phyloP scores from a whole-genome alignment of 495 filamentous ascomycete genomes.

The Trichoderma gamsii region DNA sequence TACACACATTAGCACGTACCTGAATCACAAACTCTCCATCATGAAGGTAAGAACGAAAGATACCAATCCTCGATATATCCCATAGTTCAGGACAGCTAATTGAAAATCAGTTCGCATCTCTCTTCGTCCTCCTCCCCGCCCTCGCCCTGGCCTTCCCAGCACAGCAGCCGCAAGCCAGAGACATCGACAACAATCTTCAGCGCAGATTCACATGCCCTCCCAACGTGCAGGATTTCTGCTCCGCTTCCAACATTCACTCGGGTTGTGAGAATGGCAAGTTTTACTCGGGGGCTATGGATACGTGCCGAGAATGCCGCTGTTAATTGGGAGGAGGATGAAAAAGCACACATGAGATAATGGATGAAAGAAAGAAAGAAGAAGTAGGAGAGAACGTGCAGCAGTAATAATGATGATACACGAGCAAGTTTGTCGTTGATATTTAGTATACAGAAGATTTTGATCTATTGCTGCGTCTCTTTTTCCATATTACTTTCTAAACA shows the following conservation, averaged over 20 bases:
- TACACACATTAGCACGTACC: not conserved
- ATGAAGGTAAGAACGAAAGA: not conserved
- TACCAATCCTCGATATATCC: too few species aligned
- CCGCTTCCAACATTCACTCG: slow-evolving; percentile 6
- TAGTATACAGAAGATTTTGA: too few species aligned
- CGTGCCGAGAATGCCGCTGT: not conserved
- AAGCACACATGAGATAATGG: too few species aligned
- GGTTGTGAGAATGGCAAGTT: not conserved
- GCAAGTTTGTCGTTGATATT: too few species aligned
- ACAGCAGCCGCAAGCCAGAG: not conserved
- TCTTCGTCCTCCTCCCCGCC: not conserved
- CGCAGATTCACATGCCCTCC: slow-evolving; percentile 1
- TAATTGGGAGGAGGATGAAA: not conserved
- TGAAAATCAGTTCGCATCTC: not conserved
- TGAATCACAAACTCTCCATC: not conserved
- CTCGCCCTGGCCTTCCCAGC: not conserved
- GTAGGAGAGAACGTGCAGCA: too few species aligned
- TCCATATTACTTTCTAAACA: too few species aligned
- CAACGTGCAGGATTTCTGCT: slow-evolving; percentile 9
- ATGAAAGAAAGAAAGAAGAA: not conserved
- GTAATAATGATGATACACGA: too few species aligned
- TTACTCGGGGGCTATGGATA: not conserved
- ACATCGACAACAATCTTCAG: not conserved
- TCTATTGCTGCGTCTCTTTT: too few species aligned
- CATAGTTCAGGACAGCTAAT: too few species aligned